These are phyloP conservation scores for Zelonia costaricensis DNA, from an alignment of 208 protist genomes.

Conservation along the genomic window DNA sequence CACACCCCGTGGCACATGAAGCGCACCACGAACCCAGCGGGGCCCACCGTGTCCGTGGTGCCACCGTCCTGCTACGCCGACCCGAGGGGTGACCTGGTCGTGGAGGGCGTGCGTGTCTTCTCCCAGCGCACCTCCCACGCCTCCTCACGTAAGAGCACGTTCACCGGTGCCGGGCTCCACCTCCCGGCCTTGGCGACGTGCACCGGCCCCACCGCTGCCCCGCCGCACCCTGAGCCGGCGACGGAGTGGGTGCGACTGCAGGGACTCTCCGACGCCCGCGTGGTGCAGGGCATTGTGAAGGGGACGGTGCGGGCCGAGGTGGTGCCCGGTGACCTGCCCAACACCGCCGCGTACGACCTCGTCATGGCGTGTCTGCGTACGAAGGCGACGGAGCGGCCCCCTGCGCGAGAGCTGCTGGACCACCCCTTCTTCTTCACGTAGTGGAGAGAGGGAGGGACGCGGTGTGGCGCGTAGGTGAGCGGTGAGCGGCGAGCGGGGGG, in stretches of 20 bases:
- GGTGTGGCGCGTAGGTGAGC: too few relatives aligned
- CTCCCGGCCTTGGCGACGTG: too few relatives aligned
- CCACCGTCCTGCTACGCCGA: conserved; percentile 29
- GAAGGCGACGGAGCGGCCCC: conserved; percentile 45
- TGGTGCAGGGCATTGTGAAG: neutral
- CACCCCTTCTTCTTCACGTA: conserved; percentile 68
- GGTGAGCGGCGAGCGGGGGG: too few relatives aligned
- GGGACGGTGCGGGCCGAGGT: conserved; percentile 6
- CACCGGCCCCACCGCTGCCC: too few relatives aligned
- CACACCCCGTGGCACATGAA: conserved; percentile 52
- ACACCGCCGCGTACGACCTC: too few relatives aligned
- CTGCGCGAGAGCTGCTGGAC: conserved; percentile 51
- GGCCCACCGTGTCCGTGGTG: conserved; percentile 46
- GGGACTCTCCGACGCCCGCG: conserved; percentile 3
- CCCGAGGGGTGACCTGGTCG: conserved; percentile 18
- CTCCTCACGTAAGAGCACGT: too few relatives aligned
- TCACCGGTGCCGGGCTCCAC: too few relatives aligned
- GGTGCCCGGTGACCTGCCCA: conserved; percentile 43
- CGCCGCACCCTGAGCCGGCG: too few relatives aligned
- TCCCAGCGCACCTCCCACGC: too few relatives aligned
- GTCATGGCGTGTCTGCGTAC: conserved; percentile 60
- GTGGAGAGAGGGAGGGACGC: too few relatives aligned
- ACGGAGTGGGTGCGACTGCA: too few relatives aligned
- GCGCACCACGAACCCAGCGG: conserved; percentile 9
- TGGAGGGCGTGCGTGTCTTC: too few relatives aligned